These are phyloP conservation scores for Salix dunnii DNA, from an alignment of 345 rosid genomes.

Conservation along the genomic window DNA sequence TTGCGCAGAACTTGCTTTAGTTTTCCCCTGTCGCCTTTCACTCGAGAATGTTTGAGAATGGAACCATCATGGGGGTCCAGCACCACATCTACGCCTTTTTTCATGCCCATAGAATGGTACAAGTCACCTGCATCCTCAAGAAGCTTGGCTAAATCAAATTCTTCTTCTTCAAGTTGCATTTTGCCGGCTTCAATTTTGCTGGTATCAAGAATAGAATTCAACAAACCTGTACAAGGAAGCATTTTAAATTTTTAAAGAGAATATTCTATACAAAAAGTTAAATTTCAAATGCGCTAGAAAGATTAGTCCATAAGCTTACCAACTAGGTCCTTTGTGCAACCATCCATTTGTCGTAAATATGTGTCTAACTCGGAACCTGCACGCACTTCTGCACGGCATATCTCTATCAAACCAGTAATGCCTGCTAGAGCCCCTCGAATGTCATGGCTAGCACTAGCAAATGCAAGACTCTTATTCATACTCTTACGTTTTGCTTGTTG, in stretches of 20 bases:
- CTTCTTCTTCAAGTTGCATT: conserved; percentile 66
- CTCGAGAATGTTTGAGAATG: conserved; percentile 37
- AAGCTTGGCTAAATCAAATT: conserved; percentile 52
- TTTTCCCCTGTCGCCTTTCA: conserved; percentile 60
- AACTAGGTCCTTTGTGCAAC: conserved; percentile 48
- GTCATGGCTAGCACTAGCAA: conserved; percentile 78
- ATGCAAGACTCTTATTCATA: conserved; percentile 67
- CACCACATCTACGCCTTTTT: conserved; percentile 64
- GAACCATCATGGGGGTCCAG: conserved; percentile 63
- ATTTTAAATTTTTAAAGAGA: neutral
- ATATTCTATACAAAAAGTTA: neutral
- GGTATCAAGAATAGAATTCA: conserved; percentile 63
- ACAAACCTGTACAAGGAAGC: conserved; percentile 36
- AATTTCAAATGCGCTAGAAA: neutral
- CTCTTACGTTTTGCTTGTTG: conserved; percentile 73
- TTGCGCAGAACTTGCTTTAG: conserved; percentile 60
- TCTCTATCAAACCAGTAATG: conserved; percentile 51
- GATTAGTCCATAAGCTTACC: conserved; percentile 34
- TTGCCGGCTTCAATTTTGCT: conserved; percentile 85
- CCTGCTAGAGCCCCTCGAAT: conserved; percentile 63
- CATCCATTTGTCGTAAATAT: conserved; percentile 42
- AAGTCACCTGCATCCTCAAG: conserved; percentile 60
- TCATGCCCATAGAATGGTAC: conserved; percentile 53
- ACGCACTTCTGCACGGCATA: conserved; percentile 35
- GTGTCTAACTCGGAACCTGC: conserved; percentile 42